These are phyloP conservation scores for Polyplosphaeria fusca DNA, from an alignment of 495 filamentous ascomycete species.

Conservation along the genomic window DNA sequence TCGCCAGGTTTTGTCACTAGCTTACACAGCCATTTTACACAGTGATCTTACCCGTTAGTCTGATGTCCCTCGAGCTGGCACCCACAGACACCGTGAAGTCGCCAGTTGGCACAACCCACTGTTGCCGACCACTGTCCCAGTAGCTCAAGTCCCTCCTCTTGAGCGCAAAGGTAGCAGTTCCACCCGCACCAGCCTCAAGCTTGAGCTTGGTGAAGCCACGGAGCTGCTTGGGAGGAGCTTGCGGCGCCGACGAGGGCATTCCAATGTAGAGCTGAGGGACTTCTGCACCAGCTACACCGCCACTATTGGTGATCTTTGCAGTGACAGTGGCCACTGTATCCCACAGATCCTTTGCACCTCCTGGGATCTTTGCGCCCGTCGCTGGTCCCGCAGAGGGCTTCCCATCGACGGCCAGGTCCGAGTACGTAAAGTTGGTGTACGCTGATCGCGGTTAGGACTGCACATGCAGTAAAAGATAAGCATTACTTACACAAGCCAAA, in stretches of 20 bases:
- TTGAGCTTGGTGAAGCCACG: conserved; percentile 58
- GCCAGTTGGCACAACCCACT: conserved; percentile 54
- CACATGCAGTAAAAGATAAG: background rate
- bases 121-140: conserved; percentile 51
- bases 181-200: conserved; percentile 45
- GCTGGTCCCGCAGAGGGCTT: conserved; percentile 25
- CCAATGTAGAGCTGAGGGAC: conserved; percentile 58
- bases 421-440: conserved; percentile 40
- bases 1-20: too few species aligned
- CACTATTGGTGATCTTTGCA: conserved; percentile 51
- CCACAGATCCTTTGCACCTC: conserved; percentile 39
- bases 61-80: conserved; percentile 52
- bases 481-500: conserved; percentile 40
- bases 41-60: conserved; percentile 44
- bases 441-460: too few species aligned
- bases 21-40: conserved; percentile 25
- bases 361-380: conserved; percentile 8
- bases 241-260: conserved; percentile 34
- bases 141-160: conserved; percentile 54
- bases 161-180: conserved; percentile 50
- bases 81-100: conserved; percentile 49
- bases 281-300: conserved; percentile 52
- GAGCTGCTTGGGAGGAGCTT: conserved; percentile 50
- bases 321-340: conserved; percentile 48
- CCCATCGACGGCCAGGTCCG: conserved; percentile 30